Base-by-base conservation (phyloP, 164 flowering plant genomes). In the Chimonanthus salicifolius region DNA sequence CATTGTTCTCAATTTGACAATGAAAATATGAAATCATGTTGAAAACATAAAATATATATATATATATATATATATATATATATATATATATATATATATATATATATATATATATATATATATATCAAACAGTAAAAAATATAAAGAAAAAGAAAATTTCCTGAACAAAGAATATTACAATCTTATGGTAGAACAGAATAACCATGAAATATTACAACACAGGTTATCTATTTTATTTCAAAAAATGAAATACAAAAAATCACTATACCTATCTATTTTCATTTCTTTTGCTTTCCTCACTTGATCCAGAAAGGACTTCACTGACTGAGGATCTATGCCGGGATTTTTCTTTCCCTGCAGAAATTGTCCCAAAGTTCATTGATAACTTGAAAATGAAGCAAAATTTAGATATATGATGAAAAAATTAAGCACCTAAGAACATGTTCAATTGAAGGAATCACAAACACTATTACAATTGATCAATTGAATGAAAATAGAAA, bases 281-380 rank as follows among this genome's bases (percentile, higher is more conserved):
- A 92, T 92, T 82, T 91, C 99, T 75, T 83, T 89, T 33, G 99
- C 97, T 54, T 76, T 75, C 87, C 9, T 81, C 68, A 95, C 93
- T 87, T 86, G 84, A 16, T 87, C 69, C 84, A 95, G 72, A 82
- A 92, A 95, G 21, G 79, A 77, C 76, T 74, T 69, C 48, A 92
- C 99, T 71, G 98, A 80, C 9, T 84, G 79, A 9, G 64, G 74
- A 70, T 91, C 88, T 58, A 96, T 92, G 47, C 92, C 94, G 8
- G 99, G 99, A 80, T 95, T 94, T 74, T 82, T 92, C 84, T 92
- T 95, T 45, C 99, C 99, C 99, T 95, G 87, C 70, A 74, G 54
- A 66, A 4, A 18, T 45, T 6, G 15, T n/a, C 43, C 4, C 50
- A 49, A 72, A 48, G 20, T 44, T 63, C 48, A 20, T 18, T 18